A percentile compares a stretch with the other conserved stretches of the same genome.
Conservation (phyloP, 352 stramenopile species). For the Bremia lactucae region DNA sequence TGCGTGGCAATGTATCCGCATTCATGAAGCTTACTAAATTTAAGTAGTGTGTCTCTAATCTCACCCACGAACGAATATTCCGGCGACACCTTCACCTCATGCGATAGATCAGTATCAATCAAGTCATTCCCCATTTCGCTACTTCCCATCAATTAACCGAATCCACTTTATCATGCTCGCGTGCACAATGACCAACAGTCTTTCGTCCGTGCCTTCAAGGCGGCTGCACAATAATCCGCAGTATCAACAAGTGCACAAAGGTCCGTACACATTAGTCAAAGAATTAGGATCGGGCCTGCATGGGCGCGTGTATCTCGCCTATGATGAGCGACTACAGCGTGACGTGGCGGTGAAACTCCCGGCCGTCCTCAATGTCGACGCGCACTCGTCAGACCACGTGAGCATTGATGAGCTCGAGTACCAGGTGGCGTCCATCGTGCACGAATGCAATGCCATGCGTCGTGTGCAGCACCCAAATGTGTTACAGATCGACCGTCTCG, state of each 20-base stretch:
- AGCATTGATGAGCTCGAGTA: slow-evolving; percentile 38
- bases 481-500: slow-evolving; percentile 28
- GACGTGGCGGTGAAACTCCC: slow-evolving; percentile 70
- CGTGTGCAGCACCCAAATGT: slow-evolving; percentile 50
- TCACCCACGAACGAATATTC: slow-evolving; percentile 5
- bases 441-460: slow-evolving; percentile 49
- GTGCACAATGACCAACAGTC: slow-evolving; percentile 9
- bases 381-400: slow-evolving; percentile 7
- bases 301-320: slow-evolving; percentile 48
- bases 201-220: not conserved
- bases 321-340: slow-evolving; percentile 31
- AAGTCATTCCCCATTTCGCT: slow-evolving; percentile 7
- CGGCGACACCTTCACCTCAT: slow-evolving; percentile 10
- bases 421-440: slow-evolving; percentile 50
- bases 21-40: slow-evolving; percentile 7
- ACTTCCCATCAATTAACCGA: slow-evolving; percentile 3
- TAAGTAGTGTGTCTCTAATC: slow-evolving; percentile 13
- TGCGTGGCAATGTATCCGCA: slow-evolving; percentile 15
- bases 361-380: slow-evolving; percentile 25
- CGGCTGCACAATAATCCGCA: slow-evolving; percentile 1
- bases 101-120: slow-evolving; percentile 16
- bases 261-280: slow-evolving; percentile 38
- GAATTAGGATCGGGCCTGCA: slow-evolving; percentile 57
- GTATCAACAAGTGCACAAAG: slow-evolving; percentile 9
- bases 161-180: slow-evolving; percentile 14